Conservation (phyloP, 129 eudicot species). For the Ambrosia trifida region DNA sequence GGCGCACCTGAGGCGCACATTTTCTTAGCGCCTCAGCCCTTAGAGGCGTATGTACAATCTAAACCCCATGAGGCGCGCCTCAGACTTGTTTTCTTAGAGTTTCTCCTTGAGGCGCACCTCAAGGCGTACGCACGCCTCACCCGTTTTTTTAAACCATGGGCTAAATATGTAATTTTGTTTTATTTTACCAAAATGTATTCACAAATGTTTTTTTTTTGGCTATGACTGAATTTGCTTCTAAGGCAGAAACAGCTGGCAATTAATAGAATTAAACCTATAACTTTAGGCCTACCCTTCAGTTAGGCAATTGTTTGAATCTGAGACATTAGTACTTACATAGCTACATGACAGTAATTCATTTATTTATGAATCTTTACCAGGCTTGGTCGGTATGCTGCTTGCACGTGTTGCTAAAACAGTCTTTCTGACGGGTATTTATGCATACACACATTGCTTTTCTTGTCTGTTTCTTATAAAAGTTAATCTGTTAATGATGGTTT, state of each 20-base stretch:
- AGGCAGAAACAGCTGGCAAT: not conserved
- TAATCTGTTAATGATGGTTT: not conserved
- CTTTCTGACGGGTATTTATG: constrained; percentile 66
- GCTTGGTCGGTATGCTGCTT: constrained; percentile 87
- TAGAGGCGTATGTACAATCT: too few species aligned
- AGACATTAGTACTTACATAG: constrained; percentile 15
- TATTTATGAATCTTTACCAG: constrained; percentile 48
- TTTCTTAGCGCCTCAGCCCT: too few species aligned
- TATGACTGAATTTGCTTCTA: not conserved
- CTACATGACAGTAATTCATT: constrained; percentile 16
- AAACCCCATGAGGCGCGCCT: too few species aligned
- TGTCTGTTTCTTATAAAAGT: not conserved
- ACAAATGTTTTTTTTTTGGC: not conserved
- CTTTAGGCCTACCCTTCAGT: not conserved
- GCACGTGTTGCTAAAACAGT: constrained; percentile 78
- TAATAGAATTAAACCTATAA: not conserved
- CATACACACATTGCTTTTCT: not conserved
- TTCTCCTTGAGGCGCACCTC: too few species aligned
- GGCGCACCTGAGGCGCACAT: too few species aligned
- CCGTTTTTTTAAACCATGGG: too few species aligned
- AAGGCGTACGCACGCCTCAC: too few species aligned
- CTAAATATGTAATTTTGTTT: not conserved
- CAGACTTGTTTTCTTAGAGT: too few species aligned
- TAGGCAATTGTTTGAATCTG: constrained; percentile 18
- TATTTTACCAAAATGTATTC: too few species aligned